Evolutionary conservation across 2,329 filamentous ascomycete genomes (phyloP).

Genomic region (Cladosporium sp.): DNA sequence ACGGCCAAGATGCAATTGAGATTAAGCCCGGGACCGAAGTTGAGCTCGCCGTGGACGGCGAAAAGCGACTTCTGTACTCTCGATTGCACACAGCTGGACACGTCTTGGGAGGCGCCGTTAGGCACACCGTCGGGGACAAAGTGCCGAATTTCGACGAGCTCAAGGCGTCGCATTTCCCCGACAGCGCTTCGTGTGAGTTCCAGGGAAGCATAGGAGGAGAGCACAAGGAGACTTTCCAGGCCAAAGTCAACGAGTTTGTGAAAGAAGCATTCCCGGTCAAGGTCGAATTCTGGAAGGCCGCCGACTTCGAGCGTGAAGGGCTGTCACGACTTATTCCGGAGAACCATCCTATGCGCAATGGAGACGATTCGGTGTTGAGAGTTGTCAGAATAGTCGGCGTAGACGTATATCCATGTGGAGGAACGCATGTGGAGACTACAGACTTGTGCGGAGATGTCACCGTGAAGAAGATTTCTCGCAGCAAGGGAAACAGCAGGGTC

Average conservation of each 20-base stretch:
- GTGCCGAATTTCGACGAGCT: constrained; percentile 62
- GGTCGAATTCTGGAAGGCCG: constrained; percentile 68
- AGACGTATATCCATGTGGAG: constrained; percentile 73
- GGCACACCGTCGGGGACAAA: constrained; percentile 56
- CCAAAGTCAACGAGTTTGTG: constrained; percentile 61
- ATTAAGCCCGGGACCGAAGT: constrained; percentile 52
- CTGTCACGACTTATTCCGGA: constrained; percentile 60
- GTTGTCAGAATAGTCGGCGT: constrained; percentile 70
- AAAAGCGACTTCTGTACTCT: constrained; percentile 65
- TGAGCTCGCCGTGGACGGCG: constrained; percentile 60
- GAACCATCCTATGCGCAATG: constrained; percentile 42
- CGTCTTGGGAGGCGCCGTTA: constrained; percentile 69
- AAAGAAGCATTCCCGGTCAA: constrained; percentile 58
- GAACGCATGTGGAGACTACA: constrained; percentile 69
- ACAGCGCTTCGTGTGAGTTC: constrained; percentile 68
- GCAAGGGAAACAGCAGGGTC: constrained; percentile 65
- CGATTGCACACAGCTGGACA: constrained; percentile 74
- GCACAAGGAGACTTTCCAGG: constrained; percentile 65
- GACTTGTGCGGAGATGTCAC: constrained; percentile 60
- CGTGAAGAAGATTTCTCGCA: constrained; percentile 68
- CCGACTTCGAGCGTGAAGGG: constrained; percentile 59
- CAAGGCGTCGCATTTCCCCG: constrained; percentile 73
- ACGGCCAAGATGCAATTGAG: constrained; percentile 20
- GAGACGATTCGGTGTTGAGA: constrained; percentile 59
- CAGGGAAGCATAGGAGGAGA: constrained; percentile 65